Evolutionary conservation across 257 asterid species (phyloP).

Genomic region (Ligustrum vulgare): DNA sequence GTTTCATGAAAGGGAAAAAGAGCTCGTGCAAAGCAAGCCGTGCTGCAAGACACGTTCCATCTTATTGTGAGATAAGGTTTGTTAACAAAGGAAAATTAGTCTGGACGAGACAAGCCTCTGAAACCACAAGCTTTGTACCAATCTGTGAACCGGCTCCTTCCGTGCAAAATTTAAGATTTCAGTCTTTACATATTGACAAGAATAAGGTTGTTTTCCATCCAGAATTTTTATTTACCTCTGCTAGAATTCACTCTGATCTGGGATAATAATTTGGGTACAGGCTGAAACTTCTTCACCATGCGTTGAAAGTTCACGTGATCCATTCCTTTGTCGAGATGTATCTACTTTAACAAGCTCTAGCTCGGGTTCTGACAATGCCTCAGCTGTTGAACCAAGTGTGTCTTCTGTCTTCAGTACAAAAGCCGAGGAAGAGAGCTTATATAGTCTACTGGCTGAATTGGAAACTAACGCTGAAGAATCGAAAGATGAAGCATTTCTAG

Average conservation of each 20-base stretch:
- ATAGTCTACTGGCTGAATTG: constrained; percentile 40
- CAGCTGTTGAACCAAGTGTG: constrained; percentile 33
- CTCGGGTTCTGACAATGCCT: constrained; percentile 29
- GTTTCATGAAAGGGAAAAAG: constrained; percentile 63
- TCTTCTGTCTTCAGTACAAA: constrained; percentile 32
- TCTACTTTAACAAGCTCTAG: constrained; percentile 31
- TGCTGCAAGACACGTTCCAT: constrained; percentile 60
- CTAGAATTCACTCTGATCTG: constrained; percentile 30
- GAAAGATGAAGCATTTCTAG: constrained; percentile 42
- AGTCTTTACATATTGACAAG: constrained; percentile 29
- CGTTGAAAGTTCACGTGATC: constrained; percentile 14
- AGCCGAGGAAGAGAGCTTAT: constrained; percentile 41
- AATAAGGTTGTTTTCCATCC: constrained; percentile 30
- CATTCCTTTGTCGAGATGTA: neutral
- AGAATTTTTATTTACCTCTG: constrained; percentile 27
- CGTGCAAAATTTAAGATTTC: constrained; percentile 35
- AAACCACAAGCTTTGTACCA: constrained; percentile 30
- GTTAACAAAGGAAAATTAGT: constrained; percentile 70
- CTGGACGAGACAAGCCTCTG: constrained; percentile 60
- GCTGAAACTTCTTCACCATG: constrained; percentile 22
- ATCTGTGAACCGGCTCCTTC: constrained; percentile 31
- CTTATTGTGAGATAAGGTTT: constrained; percentile 74
- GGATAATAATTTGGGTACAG: constrained; percentile 23
- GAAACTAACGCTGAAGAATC: constrained; percentile 42
- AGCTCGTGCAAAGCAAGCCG: constrained; percentile 66